phyloP scores from a whole-genome alignment of 192 early-diverging fungal genomes.

The Geranomyces variabilis region DNA sequence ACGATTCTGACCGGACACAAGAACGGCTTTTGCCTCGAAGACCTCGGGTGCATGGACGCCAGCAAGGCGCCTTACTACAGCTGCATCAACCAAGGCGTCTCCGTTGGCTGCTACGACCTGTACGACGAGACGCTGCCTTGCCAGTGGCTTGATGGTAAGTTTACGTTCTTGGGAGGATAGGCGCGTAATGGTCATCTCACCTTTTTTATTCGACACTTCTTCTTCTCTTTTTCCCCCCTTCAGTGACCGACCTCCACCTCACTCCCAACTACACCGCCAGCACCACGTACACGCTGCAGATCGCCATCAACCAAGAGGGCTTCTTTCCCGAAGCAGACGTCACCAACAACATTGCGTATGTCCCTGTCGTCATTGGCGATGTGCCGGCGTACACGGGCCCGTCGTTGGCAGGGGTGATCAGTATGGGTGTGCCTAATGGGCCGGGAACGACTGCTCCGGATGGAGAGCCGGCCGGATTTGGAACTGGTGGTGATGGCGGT shows the following conservation, averaged over 20 bases:
- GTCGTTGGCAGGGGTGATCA: slow-evolving; percentile 4
- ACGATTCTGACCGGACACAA: slow-evolving; percentile 33
- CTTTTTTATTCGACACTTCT: neutral
- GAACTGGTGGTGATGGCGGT: neutral
- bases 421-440: slow-evolving; percentile 5
- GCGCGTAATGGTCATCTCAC: neutral
- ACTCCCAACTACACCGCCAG: slow-evolving; percentile 14
- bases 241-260: slow-evolving; percentile 31
- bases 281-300: slow-evolving; percentile 30
- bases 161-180: neutral
- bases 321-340: slow-evolving; percentile 36
- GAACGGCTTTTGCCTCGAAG: slow-evolving; percentile 47
- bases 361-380: slow-evolving; percentile 23
- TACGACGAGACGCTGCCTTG: slow-evolving; percentile 45
- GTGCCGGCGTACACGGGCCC: slow-evolving; percentile 31
- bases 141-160: slow-evolving; percentile 42
- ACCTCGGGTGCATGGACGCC: slow-evolving; percentile 27
- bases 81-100: slow-evolving; percentile 39
- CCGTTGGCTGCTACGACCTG: slow-evolving; percentile 36
- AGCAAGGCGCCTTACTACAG: slow-evolving; percentile 24
- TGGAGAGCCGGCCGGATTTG: neutral
- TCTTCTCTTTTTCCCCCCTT: neutral
- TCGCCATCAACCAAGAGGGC: slow-evolving; percentile 34
- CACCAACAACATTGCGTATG: slow-evolving; percentile 25
- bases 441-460: neutral